phyloP scores from a whole-genome alignment of 768 basidiomycete genomes.

The Psilocybe azurescens region DNA sequence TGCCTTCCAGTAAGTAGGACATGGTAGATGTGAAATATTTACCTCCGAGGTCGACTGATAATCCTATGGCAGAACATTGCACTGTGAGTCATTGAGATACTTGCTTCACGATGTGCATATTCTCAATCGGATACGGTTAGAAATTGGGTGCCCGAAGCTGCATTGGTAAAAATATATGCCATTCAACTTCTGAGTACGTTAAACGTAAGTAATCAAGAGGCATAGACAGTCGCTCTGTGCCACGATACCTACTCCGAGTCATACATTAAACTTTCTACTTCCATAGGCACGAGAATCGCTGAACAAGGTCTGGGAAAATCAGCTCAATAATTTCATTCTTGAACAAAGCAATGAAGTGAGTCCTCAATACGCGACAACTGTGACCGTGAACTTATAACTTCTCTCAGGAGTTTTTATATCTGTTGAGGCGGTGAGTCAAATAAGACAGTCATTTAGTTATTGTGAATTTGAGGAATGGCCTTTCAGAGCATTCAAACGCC shows the following conservation, averaged over 20 bases:
- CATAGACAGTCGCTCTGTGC: too few relatives aligned
- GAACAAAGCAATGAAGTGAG: neutral
- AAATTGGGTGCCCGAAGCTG: constrained; percentile 1
- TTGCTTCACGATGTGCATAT: neutral
- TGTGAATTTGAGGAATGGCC: too few relatives aligned
- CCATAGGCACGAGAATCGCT: neutral
- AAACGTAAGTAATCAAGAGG: neutral
- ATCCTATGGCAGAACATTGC: neutral
- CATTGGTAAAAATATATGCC: neutral
- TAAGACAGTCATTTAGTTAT: too few relatives aligned
- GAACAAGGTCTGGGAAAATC: neutral
- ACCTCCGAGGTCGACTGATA: neutral
- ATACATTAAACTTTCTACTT: neutral
- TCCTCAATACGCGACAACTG: neutral
- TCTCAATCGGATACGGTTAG: neutral
- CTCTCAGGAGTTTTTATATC: too few relatives aligned
- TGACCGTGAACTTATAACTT: too few relatives aligned
- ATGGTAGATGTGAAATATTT: too few relatives aligned
- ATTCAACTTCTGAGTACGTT: constrained; percentile 1
- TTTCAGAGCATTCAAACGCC: too few relatives aligned
- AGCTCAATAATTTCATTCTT: neutral
- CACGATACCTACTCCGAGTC: neutral
- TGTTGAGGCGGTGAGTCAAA: too few relatives aligned
- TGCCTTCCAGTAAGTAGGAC: neutral
- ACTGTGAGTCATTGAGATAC: neutral